Base-by-base conservation (phyloP, 441 rosid species). In the Erodium texanum region DNA sequence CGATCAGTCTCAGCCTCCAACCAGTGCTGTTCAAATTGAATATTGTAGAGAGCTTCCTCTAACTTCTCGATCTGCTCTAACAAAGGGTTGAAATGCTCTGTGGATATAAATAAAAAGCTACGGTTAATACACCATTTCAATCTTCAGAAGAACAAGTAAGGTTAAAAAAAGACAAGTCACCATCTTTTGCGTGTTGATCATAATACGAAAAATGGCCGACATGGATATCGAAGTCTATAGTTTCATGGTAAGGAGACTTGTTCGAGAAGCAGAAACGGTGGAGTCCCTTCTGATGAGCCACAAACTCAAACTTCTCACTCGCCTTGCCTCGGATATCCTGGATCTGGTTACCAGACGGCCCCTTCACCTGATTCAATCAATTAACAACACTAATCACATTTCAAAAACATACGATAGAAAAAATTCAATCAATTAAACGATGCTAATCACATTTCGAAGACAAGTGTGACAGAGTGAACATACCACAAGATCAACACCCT, bases 11-110 rank as follows among this genome's bases (percentile, higher is more conserved):
- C 88, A 48, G 90, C 89, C 80, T 82, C 87, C 10, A 88, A 82
- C 91, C 92, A 88, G 71, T 88, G 94, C 77, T 86, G 92, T 66
- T 86, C 94, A 1, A 88, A 88, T 66, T 85, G 94, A 64, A 88
- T 80, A 74, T 84, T 84, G 77, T 86, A 83, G 45, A 88, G 91
- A 29, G 94, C 87, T 74, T 86, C 89, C 77, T 88, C 89, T 45
- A 88, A 73, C 74, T 81, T 86, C 45, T 77, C 78, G 19, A 88
- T 85, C 69, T 88, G 85, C 23, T 88, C 86, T 67, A 83, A 36
- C 78, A 85, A 73, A 0, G 94, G 94, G 36, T 77, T 80, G 69
- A 88, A 76, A 79, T 88, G 94, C 80, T 88, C 94, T 88, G 82
- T 70, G 64, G 64, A 66, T 5, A 66, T 20, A 16, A 15, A 74